Base-by-base conservation (phyloP, 2,329 filamentous ascomycete species). In the Ambrosiella beaveri region DNA sequence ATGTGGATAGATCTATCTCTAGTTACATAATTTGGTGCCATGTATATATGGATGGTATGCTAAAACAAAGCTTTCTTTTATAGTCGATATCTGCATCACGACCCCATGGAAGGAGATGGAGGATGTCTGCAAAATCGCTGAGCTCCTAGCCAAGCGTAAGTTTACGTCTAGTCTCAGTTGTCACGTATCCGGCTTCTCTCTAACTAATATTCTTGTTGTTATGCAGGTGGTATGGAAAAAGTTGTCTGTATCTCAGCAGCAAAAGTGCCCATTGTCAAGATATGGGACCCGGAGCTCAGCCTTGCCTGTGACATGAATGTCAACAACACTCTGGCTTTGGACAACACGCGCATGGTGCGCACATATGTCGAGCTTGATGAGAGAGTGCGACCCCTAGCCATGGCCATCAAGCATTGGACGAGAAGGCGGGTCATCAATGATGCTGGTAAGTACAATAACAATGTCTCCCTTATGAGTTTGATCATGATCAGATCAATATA, bases 391-490 rank as follows among this genome's bases (percentile, higher is more conserved):
- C 89, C 87, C 50, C 74, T 98, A 64, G 91, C 93, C 13, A 97
- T 98, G 88, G 86, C 95, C 61, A 81, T 98, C 71, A 98, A 98
- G 70, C 80, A 97, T 72, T 98, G 93, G 93, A 95, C 93, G 58
- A 88, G 93, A 71, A 80, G 81, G 69, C 83, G 93, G 68, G 85
- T 95, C 65, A 76, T 98, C 64, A 98, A 98, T 67, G 93, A 98
- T 74, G 93, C 93, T 68, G 91, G 90, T 95, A 75, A 74, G 85
- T 72, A 27, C n/a, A 44, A 44, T 51, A 41, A 15, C 51, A 12
- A 2, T 2, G 15, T 12, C 15, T 13, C 9, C 7, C 12, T 12
- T 58, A 19, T 7, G 35, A 3, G n/a, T 35, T 35, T 7, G 5
- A 38, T 59, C 47, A 9, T 44, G 35, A 45, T 13, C 19, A 15